Percentiles rank a stretch among this genome's conserved stretches.
Conservation (phyloP, 1,284 basidiomycete species). For the Cryptococcus sp. region DNA sequence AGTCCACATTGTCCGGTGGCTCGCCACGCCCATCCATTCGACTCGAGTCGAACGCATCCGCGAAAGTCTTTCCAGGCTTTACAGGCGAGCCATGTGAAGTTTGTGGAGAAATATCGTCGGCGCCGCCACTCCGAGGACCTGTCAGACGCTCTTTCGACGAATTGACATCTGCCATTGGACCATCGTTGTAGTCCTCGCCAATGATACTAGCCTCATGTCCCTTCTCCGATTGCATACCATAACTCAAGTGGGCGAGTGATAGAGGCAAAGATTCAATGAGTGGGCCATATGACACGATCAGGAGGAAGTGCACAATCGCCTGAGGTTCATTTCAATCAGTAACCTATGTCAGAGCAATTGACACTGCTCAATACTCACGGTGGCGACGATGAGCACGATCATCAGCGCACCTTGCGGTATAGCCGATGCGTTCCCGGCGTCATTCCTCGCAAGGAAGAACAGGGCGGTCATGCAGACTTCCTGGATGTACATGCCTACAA, state of each 20-base stretch:
- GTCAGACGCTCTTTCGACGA: constrained; percentile 28
- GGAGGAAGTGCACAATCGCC: constrained; percentile 67
- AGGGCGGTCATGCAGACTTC: constrained; percentile 75
- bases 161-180: constrained; percentile 9
- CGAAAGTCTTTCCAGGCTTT: neutral
- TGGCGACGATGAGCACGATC: constrained; percentile 77
- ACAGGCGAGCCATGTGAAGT: constrained; percentile 3
- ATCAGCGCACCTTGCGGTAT: constrained; percentile 75
- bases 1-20: constrained; percentile 3
- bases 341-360: neutral
- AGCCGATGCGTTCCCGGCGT: constrained; percentile 60
- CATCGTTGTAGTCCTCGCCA: constrained; percentile 23
- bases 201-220: constrained; percentile 34
- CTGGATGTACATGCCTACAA: constrained; percentile 89
- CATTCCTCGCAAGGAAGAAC: constrained; percentile 78
- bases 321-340: constrained; percentile 38
- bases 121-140: neutral
- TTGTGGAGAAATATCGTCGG: constrained; percentile 5
- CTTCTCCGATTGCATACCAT: constrained; percentile 51
- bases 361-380: constrained; percentile 58
- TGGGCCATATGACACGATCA: constrained; percentile 65
- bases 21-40: neutral
- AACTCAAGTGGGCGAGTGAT: constrained; percentile 71
- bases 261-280: constrained; percentile 68
- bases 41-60: neutral